Percentiles rank a stretch among this genome's conserved stretches.
Evolutionary conservation across 108 stramenopile genomes (phyloP).

Genomic region (Seminavis robusta): DNA sequence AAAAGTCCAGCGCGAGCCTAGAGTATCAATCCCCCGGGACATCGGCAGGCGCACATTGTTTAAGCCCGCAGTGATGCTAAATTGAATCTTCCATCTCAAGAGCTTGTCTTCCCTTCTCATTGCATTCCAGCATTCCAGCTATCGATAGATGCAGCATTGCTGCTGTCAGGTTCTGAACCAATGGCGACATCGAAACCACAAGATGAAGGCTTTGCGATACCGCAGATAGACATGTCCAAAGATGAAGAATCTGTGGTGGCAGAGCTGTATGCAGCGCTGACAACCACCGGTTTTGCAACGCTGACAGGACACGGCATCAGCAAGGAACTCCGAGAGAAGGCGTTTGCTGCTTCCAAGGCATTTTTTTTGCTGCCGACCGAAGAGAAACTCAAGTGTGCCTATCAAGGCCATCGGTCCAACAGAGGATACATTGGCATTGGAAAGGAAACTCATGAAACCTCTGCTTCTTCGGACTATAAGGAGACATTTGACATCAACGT

Average conservation of each 20-base stretch:
- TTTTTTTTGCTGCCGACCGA: conserved; percentile 45
- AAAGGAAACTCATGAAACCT: conserved; percentile 35
- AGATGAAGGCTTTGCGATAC: too few species aligned
- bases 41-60: too few species aligned
- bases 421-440: conserved; percentile 66
- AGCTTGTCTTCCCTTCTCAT: too few species aligned
- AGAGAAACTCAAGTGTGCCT: conserved; percentile 42
- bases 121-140: too few species aligned
- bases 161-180: too few species aligned
- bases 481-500: conserved; percentile 33
- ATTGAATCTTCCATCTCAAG: too few species aligned
- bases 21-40: too few species aligned
- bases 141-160: too few species aligned
- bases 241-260: conserved; percentile 2
- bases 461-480: conserved; percentile 17
- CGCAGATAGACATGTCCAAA: too few species aligned
- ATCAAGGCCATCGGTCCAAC: conserved; percentile 35
- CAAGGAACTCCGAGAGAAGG: conserved; percentile 2
- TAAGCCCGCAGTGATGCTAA: too few species aligned
- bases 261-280: conserved; percentile 14
- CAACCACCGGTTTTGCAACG: conserved; percentile 19
- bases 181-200: too few species aligned
- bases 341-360: conserved; percentile 15
- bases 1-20: too few species aligned
- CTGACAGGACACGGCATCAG: conserved; percentile 15